Base-by-base conservation (phyloP, 2,329 filamentous ascomycete species). In the Verticillium nonalfalfae region DNA sequence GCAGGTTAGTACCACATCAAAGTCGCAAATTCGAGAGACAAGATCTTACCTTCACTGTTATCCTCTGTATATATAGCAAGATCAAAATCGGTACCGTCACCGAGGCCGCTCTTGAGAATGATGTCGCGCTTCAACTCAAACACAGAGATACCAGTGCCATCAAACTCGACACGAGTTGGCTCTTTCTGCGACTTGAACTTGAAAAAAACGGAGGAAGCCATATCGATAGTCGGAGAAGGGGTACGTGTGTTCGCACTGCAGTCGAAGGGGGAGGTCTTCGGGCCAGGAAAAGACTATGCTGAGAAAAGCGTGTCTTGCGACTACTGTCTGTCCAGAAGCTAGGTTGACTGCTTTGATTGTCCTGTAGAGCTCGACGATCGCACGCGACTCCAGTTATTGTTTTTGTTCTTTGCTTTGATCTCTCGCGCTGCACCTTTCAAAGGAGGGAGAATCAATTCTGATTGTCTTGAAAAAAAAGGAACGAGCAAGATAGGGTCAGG, bases 171-270 rank as follows among this genome's bases (percentile, higher is more conserved):
- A 72, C 93, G 88, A 62, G 92, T 92, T 63, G 93, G 91, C 74
- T 98, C 95, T 80, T 93, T 97, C 74, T 96, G 93, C 69, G 94
- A 98, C 80, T 97, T 98, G 88, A 99, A 99, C 80, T 97, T 97
- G 90, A 97, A 99, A 79, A 97, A 98, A 73, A 99, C 95, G 68
- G 93, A 98, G 61, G 95, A 97, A 74, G 92, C 87, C 93, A 97
- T 97, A 72, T 72, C 86, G 79, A 45, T 13, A 15, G 33, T 26
- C 9, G 45, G 45, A 4, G 26, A 18, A 9, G 9, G 45, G 21
- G 45, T 45, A 60, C 59, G 21, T 39, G 31, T 57, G 36, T 36
- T 57, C 57, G 57, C 57, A 34, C 36, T n/a, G 50, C 63, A 56
- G 33, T 63, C 59, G 58, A 58, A 63, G 55, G 60, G 40, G 59